Evolutionary conservation across 805 yeast species (phyloP).

Genomic region (Zygotorulaspora florentina): DNA sequence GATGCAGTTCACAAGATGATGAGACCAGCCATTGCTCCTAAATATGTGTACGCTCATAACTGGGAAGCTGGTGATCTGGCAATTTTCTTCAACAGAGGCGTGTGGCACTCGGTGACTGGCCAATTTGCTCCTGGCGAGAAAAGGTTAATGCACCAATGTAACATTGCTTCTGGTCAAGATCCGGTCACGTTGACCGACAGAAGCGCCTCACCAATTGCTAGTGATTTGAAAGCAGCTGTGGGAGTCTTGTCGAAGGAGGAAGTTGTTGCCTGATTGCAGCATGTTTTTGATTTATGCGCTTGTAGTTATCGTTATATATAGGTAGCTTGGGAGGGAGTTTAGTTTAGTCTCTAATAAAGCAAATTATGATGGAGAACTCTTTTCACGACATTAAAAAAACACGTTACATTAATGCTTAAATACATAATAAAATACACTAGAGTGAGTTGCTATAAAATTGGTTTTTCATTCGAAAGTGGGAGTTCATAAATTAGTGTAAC

Average conservation of each 20-base stretch:
- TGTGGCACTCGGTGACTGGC: conserved; percentile 90
- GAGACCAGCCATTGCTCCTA: conserved; percentile 82
- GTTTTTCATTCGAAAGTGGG: no score
- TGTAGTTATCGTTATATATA: background rate
- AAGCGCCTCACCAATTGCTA: background rate
- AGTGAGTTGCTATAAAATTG: no score
- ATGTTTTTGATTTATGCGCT: background rate
- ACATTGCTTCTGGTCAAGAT: conserved; percentile 76
- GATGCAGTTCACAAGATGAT: conserved; percentile 64
- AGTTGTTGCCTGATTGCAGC: background rate
- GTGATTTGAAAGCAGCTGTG: background rate
- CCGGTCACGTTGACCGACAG: conserved; percentile 39
- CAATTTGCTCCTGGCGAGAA: conserved; percentile 74
- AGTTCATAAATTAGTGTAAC: background rate
- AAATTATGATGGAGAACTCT: no score
- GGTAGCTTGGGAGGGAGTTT: background rate
- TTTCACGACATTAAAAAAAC: background rate
- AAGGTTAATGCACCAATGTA: conserved; percentile 90
- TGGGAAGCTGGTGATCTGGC: conserved; percentile 85
- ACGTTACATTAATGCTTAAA: background rate
- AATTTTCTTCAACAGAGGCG: conserved; percentile 83
- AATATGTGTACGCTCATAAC: conserved; percentile 70
- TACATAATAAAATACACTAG: background rate
- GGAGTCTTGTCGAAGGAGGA: conserved; percentile 1
- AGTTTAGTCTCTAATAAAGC: no score